Conservation (phyloP, 495 filamentous ascomycete species). For the Neurospora africana region DNA sequence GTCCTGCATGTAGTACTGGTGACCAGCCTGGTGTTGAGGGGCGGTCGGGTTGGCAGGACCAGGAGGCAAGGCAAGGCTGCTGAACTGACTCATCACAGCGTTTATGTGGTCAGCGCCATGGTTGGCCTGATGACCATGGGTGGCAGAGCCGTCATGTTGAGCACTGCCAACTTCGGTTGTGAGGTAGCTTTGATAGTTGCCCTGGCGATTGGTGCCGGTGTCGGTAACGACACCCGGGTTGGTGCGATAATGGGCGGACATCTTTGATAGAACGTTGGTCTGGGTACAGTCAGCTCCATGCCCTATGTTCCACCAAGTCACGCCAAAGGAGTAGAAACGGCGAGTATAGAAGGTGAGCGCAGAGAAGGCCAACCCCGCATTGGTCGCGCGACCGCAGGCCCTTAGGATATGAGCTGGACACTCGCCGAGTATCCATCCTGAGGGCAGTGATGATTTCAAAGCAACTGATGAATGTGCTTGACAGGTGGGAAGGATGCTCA, state of each 20-base stretch:
- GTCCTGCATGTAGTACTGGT: slow-evolving; percentile 25
- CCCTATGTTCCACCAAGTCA: neutral
- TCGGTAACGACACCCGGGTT: slow-evolving; percentile 15
- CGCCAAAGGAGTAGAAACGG: neutral
- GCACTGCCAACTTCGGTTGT: slow-evolving; percentile 9
- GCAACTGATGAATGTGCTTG: neutral
- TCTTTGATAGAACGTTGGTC: neutral
- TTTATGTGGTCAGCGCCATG: slow-evolving; percentile 16
- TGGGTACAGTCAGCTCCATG: neutral
- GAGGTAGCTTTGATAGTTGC: slow-evolving; percentile 12
- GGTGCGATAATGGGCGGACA: slow-evolving; percentile 19
- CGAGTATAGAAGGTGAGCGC: neutral
- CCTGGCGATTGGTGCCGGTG: slow-evolving; percentile 13
- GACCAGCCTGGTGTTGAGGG: slow-evolving; percentile 17
- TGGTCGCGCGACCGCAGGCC: neutral
- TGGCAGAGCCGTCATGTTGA: slow-evolving; percentile 14
- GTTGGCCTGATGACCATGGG: slow-evolving; percentile 19
- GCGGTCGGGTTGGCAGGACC: slow-evolving; percentile 15
- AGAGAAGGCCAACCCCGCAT: neutral
- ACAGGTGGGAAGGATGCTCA: neutral
- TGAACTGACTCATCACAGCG: slow-evolving; percentile 31
- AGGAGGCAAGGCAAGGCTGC: slow-evolving; percentile 24
- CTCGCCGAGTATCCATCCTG: neutral
- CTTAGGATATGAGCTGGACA: neutral
- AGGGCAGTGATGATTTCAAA: neutral